These are phyloP conservation scores for Stipa capillata DNA, from an alignment of 176 grass and related monocot genomes.

Conservation along the genomic window DNA sequence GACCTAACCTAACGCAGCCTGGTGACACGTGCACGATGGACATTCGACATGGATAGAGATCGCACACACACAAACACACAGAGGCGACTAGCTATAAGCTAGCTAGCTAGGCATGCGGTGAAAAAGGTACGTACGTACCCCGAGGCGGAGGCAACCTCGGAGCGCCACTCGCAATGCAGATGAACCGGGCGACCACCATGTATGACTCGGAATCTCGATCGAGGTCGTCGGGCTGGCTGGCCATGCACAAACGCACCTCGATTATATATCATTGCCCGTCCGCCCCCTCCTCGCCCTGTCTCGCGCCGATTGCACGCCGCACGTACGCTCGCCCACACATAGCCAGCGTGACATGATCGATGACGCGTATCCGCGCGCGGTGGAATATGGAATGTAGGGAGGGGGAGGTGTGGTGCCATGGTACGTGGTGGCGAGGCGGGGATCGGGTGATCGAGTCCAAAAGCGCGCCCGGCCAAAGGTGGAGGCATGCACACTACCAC, in stretches of 20 bases:
- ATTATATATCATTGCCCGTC: too few relatives aligned
- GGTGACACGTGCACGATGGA: not conserved
- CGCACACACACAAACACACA: too few relatives aligned
- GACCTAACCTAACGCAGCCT: not conserved
- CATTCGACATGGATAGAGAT: not conserved
- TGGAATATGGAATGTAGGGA: too few relatives aligned
- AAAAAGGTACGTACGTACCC: constrained; percentile 9
- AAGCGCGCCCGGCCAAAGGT: not conserved
- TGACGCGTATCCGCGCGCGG: not conserved
- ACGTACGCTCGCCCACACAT: not conserved
- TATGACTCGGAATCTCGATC: not conserved
- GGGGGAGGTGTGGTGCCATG: too few relatives aligned
- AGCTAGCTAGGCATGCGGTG: not conserved
- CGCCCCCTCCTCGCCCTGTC: not conserved
- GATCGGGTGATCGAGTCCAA: not conserved
- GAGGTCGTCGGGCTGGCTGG: constrained; percentile 2
- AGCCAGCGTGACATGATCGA: too few relatives aligned
- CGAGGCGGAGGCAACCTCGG: constrained; percentile 5
- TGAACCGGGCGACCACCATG: not conserved
- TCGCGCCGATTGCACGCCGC: not conserved
- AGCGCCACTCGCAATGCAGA: not conserved
- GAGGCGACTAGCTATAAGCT: not conserved
- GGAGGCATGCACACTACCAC: too few relatives aligned
- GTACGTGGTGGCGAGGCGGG: not conserved
- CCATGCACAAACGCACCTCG: not conserved